These are phyloP conservation scores for Penicillium chermesinum DNA, from an alignment of 495 filamentous ascomycete species.

Conservation along the genomic window DNA sequence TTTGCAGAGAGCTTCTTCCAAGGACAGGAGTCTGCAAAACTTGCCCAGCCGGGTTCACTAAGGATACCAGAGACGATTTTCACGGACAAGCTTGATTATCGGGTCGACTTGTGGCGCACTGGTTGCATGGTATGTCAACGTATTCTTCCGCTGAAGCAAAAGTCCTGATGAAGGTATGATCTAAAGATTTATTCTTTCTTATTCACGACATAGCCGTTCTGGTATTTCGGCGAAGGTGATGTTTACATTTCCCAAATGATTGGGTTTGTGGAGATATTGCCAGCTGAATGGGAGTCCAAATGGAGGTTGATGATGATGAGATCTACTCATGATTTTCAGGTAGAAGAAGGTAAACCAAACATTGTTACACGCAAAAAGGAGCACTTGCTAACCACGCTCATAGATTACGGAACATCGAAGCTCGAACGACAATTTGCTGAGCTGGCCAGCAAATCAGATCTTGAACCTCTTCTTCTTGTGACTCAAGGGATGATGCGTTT, in stretches of 20 bases:
- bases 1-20: conserved; percentile 33
- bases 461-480: conserved; percentile 6
- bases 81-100: conserved; percentile 29
- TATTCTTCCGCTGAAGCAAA: too few species aligned
- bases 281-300: conserved; percentile 16
- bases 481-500: conserved; percentile 11
- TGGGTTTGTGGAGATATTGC: conserved; percentile 13
- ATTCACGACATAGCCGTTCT: conserved; percentile 18
- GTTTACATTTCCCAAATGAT: conserved; percentile 14
- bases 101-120: conserved; percentile 37
- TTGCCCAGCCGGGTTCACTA: conserved; percentile 30
- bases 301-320: conserved; percentile 11
- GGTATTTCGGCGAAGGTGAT: conserved; percentile 19
- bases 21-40: conserved; percentile 17
- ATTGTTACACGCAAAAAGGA: too few species aligned
- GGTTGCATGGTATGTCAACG: conserved; percentile 34
- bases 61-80: conserved; percentile 38
- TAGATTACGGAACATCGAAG: background rate
- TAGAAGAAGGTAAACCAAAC: too few species aligned
- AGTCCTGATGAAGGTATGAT: too few species aligned
- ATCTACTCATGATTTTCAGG: conserved; percentile 10
- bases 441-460: background rate
- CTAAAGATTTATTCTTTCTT: conserved; percentile 23
- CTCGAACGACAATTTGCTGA: conserved; percentile 7
- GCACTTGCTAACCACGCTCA: too few species aligned